Evolutionary conservation across 495 filamentous ascomycete species (phyloP).

Genomic region (Penicillium antarcticum): DNA sequence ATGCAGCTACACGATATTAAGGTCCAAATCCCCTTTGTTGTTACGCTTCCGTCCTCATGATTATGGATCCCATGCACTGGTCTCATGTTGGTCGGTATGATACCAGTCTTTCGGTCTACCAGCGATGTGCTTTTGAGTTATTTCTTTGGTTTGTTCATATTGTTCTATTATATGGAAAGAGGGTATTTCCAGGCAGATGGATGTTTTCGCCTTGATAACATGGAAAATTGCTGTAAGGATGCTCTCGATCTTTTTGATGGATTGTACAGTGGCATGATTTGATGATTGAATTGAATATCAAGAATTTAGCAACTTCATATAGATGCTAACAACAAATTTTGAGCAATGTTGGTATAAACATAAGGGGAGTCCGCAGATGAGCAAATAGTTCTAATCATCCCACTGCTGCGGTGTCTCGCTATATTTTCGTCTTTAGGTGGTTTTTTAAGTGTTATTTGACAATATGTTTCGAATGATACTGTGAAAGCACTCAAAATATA

Average conservation of each 20-base stretch:
- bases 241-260: not conserved
- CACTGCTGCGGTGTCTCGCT: no score
- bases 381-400: no score
- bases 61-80: slow-evolving; percentile 18
- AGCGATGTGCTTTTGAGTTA: slow-evolving; percentile 7
- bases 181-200: not conserved
- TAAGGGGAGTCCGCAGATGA: no score
- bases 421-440: no score
- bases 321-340: not conserved
- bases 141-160: not conserved
- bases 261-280: not conserved
- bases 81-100: slow-evolving; percentile 20
- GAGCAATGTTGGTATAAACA: not conserved
- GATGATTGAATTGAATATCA: no score
- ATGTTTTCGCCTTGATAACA: not conserved
- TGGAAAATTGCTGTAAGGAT: not conserved
- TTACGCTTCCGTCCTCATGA: slow-evolving; percentile 6
- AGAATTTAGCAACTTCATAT: not conserved
- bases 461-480: no score
- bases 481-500: no score
- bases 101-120: slow-evolving; percentile 10
- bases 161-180: not conserved
- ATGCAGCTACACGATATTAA: not conserved
- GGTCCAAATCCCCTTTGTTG: not conserved
- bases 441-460: no score